Evolutionary conservation across 2,329 filamentous ascomycete genomes (phyloP).

Genomic region (Aspergillus fructus): DNA sequence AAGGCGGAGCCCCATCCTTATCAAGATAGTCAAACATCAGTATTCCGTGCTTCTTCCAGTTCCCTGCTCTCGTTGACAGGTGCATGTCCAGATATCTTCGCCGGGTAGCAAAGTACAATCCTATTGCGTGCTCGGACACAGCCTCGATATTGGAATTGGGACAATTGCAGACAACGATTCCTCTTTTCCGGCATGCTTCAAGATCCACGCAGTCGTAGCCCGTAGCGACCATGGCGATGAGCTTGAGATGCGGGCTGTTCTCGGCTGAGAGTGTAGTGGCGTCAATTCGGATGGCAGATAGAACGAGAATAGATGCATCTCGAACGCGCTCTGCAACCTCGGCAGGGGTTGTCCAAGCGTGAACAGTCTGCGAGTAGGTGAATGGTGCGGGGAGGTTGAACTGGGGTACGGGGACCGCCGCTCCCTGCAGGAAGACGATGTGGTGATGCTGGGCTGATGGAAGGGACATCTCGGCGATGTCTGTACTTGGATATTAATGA

Average conservation of each 20-base stretch:
- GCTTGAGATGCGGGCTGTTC: constrained; percentile 45
- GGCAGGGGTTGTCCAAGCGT: constrained; percentile 34
- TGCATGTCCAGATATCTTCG: constrained; percentile 42
- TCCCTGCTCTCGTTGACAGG: constrained; percentile 32
- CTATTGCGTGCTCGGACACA: constrained; percentile 53
- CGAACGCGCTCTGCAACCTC: constrained; percentile 44
- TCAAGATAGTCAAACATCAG: constrained; percentile 31
- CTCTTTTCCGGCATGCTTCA: constrained; percentile 41
- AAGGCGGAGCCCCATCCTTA: constrained; percentile 35
- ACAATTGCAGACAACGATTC: constrained; percentile 48
- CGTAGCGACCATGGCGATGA: constrained; percentile 48
- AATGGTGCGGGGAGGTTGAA: constrained; percentile 47
- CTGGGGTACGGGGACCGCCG: constrained; percentile 38
- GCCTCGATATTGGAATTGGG: constrained; percentile 49
- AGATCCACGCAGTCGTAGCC: constrained; percentile 51
- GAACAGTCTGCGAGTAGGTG: constrained; percentile 30
- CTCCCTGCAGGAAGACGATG: constrained; percentile 50
- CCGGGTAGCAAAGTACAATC: constrained; percentile 49
- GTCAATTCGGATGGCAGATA: constrained; percentile 33
- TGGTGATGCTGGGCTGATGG: constrained; percentile 30
- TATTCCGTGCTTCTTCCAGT: constrained; percentile 43
- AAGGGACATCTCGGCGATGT: constrained; percentile 1
- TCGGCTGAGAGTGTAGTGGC: constrained; percentile 41
- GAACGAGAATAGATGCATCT: constrained; percentile 49
- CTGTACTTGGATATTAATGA: background rate